A percentile compares a stretch with the other conserved stretches of the same genome.
These are phyloP conservation scores for Gypsophila paniculata DNA, from an alignment of 179 eudicot genomes.

Conservation along the genomic window DNA sequence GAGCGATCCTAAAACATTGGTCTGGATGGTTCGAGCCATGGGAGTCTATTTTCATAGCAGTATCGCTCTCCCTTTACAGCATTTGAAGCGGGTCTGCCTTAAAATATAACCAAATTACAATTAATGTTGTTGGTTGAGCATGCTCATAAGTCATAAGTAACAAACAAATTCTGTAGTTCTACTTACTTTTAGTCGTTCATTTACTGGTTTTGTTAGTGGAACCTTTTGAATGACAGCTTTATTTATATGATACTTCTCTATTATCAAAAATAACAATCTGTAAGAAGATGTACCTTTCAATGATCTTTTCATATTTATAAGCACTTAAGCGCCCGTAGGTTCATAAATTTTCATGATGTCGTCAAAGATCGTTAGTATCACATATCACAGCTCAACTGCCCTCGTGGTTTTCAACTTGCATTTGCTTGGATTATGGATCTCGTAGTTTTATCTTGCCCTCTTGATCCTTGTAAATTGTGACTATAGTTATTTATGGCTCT, in stretches of 20 bases:
- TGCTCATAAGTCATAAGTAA: not conserved
- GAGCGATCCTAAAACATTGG: not conserved
- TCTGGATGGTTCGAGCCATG: not conserved
- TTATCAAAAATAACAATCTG: not conserved
- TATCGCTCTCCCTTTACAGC: not conserved
- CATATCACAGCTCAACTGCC: not conserved
- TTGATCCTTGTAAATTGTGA: too few relatives aligned
- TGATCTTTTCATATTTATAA: not conserved
- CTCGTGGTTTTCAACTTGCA: slow-evolving; percentile 4
- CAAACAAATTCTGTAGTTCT: not conserved
- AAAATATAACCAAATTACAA: not conserved
- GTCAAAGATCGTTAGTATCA: not conserved
- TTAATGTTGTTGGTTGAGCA: not conserved
- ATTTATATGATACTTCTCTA: not conserved
- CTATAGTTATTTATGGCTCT: too few relatives aligned
- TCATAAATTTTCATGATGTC: not conserved
- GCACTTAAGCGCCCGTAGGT: not conserved
- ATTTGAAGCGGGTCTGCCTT: not conserved
- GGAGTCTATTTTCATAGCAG: too few relatives aligned
- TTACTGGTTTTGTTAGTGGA: not conserved
- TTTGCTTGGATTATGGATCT: not conserved
- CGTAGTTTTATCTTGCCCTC: too few relatives aligned
- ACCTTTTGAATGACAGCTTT: not conserved
- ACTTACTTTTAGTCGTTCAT: not conserved
- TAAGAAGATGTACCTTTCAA: not conserved